A percentile compares a stretch with the other conserved stretches of the same genome.
These are phyloP conservation scores for Ammopiptanthus mongolicus DNA, from an alignment of 306 rosid species.

Conservation along the genomic window DNA sequence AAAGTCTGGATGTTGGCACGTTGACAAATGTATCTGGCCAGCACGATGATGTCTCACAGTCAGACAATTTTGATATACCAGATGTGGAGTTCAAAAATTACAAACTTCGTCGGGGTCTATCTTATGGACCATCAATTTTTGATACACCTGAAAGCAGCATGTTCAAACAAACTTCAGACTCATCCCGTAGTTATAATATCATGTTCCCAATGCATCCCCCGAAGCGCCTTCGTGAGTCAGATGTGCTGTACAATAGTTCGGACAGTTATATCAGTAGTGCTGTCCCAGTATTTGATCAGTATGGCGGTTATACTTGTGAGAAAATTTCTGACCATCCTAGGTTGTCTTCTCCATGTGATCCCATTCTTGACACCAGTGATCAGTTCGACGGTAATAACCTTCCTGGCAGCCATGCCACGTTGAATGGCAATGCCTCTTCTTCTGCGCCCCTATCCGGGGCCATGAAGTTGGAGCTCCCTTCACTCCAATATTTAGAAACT, in stretches of 20 bases:
- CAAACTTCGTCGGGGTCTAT: slow-evolving; percentile 19
- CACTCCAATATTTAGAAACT: slow-evolving; percentile 83
- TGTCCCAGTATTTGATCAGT: slow-evolving; percentile 34
- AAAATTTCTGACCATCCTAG: slow-evolving; percentile 31
- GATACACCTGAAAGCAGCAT: slow-evolving; percentile 29
- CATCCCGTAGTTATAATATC: slow-evolving; percentile 32
- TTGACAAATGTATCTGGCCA: slow-evolving; percentile 27
- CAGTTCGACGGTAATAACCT: slow-evolving; percentile 30
- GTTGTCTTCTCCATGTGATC: slow-evolving; percentile 30
- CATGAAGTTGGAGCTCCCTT: slow-evolving; percentile 93
- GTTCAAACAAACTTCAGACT: slow-evolving; percentile 40
- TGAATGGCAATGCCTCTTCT: slow-evolving; percentile 75
- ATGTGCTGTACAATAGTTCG: slow-evolving; percentile 23
- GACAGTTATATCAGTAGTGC: slow-evolving; percentile 25
- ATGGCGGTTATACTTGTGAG: slow-evolving; percentile 23
- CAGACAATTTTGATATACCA: slow-evolving; percentile 42
- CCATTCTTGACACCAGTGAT: slow-evolving; percentile 23
- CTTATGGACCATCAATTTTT: slow-evolving; percentile 31
- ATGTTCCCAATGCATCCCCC: slow-evolving; percentile 27
- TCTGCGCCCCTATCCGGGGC: slow-evolving; percentile 49
- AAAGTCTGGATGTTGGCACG: slow-evolving; percentile 26
- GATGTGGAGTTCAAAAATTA: slow-evolving; percentile 35
- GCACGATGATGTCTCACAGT: slow-evolving; percentile 33
- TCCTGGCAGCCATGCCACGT: slow-evolving; percentile 56
- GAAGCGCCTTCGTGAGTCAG: slow-evolving; percentile 40